Conservation (phyloP, 129 eudicot species). For the Tanacetum coccineum region DNA sequence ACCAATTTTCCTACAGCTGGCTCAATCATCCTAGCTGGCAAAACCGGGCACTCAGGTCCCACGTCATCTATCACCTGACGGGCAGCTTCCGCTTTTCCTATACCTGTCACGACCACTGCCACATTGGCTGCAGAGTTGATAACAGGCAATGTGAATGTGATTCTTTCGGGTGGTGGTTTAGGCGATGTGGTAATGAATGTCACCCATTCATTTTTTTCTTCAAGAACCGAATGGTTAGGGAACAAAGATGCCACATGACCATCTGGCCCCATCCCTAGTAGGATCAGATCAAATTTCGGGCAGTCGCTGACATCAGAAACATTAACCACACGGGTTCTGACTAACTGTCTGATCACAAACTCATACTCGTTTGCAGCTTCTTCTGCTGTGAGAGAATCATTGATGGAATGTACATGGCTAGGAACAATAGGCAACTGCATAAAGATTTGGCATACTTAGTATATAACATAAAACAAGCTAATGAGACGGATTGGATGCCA, state of each 20-base stretch:
- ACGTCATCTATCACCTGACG: conserved; percentile 45
- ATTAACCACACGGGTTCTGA: conserved; percentile 66
- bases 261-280: conserved; percentile 81
- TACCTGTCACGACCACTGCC: conserved; percentile 67
- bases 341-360: conserved; percentile 76
- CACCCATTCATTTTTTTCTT: conserved; percentile 69
- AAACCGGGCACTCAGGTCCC: conserved; percentile 38
- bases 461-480: neutral
- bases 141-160: conserved; percentile 78
- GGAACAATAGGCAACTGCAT: conserved; percentile 80
- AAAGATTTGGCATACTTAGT: neutral
- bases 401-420: conserved; percentile 77
- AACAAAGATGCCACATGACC: conserved; percentile 87
- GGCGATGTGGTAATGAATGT: conserved; percentile 73
- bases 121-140: conserved; percentile 86
- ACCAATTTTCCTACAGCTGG: conserved; percentile 71
- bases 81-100: conserved; percentile 64
- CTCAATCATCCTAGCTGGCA: conserved; percentile 81
- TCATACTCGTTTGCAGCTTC: conserved; percentile 81
- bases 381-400: conserved; percentile 66
- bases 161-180: conserved; percentile 80
- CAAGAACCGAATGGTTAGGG: conserved; percentile 61
- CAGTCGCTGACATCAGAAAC: conserved; percentile 78
- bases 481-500: neutral
- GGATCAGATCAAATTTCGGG: conserved; percentile 81